Base-by-base conservation (phyloP, 139 green algal species). In the Chlorella vulgaris region DNA sequence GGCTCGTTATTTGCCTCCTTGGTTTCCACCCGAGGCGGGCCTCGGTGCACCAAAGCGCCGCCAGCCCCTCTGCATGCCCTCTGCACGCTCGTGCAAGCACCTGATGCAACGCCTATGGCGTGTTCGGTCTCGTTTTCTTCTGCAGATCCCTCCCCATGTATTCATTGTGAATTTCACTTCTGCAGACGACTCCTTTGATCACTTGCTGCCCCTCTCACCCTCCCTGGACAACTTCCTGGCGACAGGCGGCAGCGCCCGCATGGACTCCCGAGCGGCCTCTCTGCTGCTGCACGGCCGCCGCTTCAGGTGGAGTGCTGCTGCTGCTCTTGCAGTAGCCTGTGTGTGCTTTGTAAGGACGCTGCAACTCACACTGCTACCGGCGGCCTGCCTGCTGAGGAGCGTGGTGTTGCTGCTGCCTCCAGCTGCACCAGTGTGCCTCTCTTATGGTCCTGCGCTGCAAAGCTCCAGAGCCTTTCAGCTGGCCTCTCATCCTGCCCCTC, bases 141-240 rank as follows among this genome's bases (percentile, higher is more conserved):
- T 24, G 47, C n/a, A n/a, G n/a, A n/a, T 58, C 47, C 47, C 47
- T 15, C 15, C 47, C 47, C 47, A 24, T 15, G 13, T 58, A 24
- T 58, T 58, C 47, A 10, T 15, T 58, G 47, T 58, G 47, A 10
- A 58, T 58, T 10, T n/a, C 47, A 58, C 47, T 58, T 10, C 28
- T 28, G 68, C 68, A 75, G 69, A 76, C 29, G 69, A 76, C n/a
- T 62, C 69, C 15, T 76, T 63, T 29, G 69, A 76, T 29, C 2
- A 19, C 69, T 43, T 76, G 43, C 69, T 76, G 43, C 69, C 69
- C 15, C 69, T 76, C 7, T 76, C 69, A 2, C 69, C 69, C 29
- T 47, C 29, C 13, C 43, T 76, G n/a, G 69, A 76, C 43, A 76
- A 76, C 43, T 63, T 76, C 29, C 69, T 76, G 69, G 13, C 69